Conservation (phyloP, 148 eudicot species). For the Persicaria maculosa region DNA sequence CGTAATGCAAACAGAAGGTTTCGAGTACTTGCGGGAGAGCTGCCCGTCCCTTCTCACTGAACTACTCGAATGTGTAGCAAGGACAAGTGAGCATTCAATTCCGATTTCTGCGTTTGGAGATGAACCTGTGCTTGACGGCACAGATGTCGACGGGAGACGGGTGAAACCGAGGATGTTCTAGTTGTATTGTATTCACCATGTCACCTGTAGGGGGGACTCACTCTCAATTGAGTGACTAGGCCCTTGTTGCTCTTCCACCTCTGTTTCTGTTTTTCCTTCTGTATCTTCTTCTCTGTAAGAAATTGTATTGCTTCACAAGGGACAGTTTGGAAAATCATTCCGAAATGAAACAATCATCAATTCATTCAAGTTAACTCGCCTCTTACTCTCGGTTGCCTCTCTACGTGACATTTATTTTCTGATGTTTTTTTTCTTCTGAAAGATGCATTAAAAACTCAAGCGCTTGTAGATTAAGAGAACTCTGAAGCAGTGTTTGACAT, state of each 20-base stretch:
- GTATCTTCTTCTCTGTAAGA: conserved; percentile 1
- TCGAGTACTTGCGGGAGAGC: conserved; percentile 75
- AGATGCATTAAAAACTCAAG: no score
- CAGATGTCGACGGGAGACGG: conserved; percentile 69
- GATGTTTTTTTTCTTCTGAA: background rate
- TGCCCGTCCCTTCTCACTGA: conserved; percentile 75
- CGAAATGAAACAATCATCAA: background rate
- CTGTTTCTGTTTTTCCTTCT: background rate
- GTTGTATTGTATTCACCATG: background rate
- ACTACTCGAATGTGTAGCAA: conserved; percentile 69
- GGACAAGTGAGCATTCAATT: conserved; percentile 56
- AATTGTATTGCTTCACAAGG: background rate
- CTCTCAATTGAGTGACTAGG: background rate
- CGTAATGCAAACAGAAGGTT: conserved; percentile 96
- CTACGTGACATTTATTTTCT: background rate
- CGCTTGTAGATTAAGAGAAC: no score
- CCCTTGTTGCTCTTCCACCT: background rate
- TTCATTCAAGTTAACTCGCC: background rate
- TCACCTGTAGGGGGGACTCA: background rate
- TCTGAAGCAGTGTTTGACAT: no score
- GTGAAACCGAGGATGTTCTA: conserved; percentile 64
- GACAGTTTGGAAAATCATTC: background rate
- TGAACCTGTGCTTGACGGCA: conserved; percentile 53
- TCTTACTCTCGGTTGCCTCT: background rate
- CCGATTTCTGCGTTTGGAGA: conserved; percentile 30